Evolutionary conservation across 1,284 basidiomycete species (phyloP).

Genomic region (Gastroboletus turbinatus): DNA sequence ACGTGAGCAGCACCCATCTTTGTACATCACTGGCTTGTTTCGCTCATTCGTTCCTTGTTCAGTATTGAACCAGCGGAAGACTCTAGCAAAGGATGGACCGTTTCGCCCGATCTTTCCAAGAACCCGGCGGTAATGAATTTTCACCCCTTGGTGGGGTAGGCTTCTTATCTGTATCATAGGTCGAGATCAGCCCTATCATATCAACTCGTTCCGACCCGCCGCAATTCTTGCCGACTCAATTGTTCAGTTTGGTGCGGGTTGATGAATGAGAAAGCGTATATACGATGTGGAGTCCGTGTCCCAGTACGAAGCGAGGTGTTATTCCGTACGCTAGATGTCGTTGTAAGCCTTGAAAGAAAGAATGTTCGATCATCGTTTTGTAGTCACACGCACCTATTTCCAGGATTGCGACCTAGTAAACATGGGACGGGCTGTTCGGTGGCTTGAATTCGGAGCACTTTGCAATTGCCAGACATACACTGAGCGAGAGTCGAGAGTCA

Average conservation of each 20-base stretch:
- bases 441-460: slow-evolving; percentile 19
- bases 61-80: not conserved
- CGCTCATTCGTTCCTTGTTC: not conserved
- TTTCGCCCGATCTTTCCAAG: fast-evolving
- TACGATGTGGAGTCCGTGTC: not conserved
- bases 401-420: not conserved
- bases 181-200: not conserved
- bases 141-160: not conserved
- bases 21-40: no score
- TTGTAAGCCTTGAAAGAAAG: not conserved
- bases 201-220: not conserved
- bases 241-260: not conserved
- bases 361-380: not conserved
- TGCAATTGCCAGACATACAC: no score
- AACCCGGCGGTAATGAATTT: not conserved
- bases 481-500: no score
- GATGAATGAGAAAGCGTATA: not conserved
- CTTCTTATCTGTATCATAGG: not conserved
- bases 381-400: not conserved
- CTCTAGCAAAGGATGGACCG: not conserved
- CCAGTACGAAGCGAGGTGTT: not conserved
- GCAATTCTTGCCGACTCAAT: not conserved
- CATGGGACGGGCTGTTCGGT: not conserved
- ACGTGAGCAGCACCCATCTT: not conserved
- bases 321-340: not conserved